A percentile compares a stretch with the other conserved stretches of the same genome.
Conservation (phyloP, 2,329 filamentous ascomycete species). For the Zymoseptoria passerinii region DNA sequence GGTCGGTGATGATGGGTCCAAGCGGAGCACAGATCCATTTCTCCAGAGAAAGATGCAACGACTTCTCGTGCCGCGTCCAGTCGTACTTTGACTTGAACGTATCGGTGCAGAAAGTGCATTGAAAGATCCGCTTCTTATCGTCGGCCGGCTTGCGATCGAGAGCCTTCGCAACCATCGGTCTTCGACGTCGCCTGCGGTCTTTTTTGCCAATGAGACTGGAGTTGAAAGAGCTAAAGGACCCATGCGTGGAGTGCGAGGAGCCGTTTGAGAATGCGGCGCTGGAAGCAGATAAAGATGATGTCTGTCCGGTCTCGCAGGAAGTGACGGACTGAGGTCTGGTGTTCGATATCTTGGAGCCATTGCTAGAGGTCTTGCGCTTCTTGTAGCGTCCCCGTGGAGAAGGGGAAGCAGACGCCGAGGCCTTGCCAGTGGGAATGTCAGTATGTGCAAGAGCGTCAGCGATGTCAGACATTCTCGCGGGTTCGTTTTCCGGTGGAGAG, state of each 20-base stretch:
- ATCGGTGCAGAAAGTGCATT: slow-evolving; percentile 52
- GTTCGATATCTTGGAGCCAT: slow-evolving; percentile 43
- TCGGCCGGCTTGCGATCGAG: slow-evolving; percentile 24
- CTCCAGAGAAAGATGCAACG: slow-evolving; percentile 59
- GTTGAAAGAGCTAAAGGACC: slow-evolving; percentile 46
- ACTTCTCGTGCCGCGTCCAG: slow-evolving; percentile 57
- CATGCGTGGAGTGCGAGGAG: slow-evolving; percentile 46
- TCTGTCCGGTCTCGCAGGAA: slow-evolving; percentile 34
- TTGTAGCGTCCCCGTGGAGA: slow-evolving; percentile 22
- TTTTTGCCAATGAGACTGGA: slow-evolving; percentile 47
- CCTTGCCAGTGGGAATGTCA: slow-evolving; percentile 20
- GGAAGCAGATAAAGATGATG: slow-evolving; percentile 22
- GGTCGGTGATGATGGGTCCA: slow-evolving; percentile 49
- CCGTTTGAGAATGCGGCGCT: slow-evolving; percentile 49
- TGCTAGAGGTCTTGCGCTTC: slow-evolving; percentile 43
- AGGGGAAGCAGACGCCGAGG: slow-evolving; percentile 19
- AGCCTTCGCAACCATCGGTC: slow-evolving; percentile 19
- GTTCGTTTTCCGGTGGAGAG: slow-evolving; percentile 62
- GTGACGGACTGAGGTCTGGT: slow-evolving; percentile 43
- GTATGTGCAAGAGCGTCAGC: slow-evolving; percentile 47
- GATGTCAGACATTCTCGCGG: slow-evolving; percentile 56
- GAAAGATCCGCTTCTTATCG: slow-evolving; percentile 41
- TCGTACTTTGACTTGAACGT: slow-evolving; percentile 51
- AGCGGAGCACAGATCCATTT: slow-evolving; percentile 54
- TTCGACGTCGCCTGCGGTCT: slow-evolving; percentile 45